These are phyloP conservation scores for Monilinia laxa DNA, from an alignment of 2,329 filamentous ascomycete genomes.

Conservation along the genomic window DNA sequence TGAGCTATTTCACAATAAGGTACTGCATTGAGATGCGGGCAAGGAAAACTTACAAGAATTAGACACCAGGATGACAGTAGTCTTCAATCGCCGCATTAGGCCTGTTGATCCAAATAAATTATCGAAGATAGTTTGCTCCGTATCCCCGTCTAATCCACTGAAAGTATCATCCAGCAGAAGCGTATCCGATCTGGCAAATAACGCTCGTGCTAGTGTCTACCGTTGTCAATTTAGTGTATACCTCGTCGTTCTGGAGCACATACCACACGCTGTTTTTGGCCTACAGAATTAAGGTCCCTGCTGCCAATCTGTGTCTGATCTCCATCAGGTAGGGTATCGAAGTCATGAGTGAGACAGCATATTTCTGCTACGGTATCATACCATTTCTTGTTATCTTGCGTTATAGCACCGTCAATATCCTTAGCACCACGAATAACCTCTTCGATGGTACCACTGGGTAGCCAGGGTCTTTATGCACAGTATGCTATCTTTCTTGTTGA, in stretches of 20 bases:
- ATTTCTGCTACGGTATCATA: conserved; percentile 40
- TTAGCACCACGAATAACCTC: conserved; percentile 37
- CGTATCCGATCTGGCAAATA: conserved; percentile 45
- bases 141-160: conserved; percentile 37
- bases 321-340: conserved; percentile 39
- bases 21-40: not conserved
- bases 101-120: conserved; percentile 43
- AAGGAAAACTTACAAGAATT: conserved; percentile 41
- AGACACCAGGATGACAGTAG: conserved; percentile 47
- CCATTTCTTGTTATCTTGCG: conserved; percentile 33
- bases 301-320: conserved; percentile 45
- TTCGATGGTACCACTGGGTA: conserved; percentile 42
- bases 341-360: conserved; percentile 35
- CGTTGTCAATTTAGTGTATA: not conserved
- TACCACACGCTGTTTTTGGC: conserved; percentile 47
- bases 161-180: conserved; percentile 50
- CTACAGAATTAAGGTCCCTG: conserved; percentile 46
- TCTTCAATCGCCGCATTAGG: conserved; percentile 42
- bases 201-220: conserved; percentile 47
- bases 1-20: conserved; percentile 37
- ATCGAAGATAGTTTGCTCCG: no score
- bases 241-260: not conserved
- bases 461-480: conserved; percentile 44
- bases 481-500: conserved; percentile 40
- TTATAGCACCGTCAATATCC: conserved; percentile 33